Evolutionary conservation across 345 rosid species (phyloP), one percentile per base, ranked within the genome.

Genomic region (Carallia pectinifolia): DNA sequence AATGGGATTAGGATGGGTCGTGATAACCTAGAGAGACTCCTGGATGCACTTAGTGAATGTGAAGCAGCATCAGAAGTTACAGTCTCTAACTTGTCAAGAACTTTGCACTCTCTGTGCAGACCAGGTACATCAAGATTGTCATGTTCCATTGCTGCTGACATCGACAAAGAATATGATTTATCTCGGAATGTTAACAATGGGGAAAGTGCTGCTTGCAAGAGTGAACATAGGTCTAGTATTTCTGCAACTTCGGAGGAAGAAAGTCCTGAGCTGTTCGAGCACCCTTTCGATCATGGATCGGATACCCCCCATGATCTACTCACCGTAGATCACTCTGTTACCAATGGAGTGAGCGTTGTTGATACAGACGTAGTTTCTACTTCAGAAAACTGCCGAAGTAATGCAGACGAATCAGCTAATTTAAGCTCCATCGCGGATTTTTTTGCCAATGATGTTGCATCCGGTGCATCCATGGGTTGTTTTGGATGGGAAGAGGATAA

Each of bases 41-140:
- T 80, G 69, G 81, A 80, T 54, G 81, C 83, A 55, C 84, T 94
- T 52, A 37, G 58, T 62, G 71, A 79, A 37, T 86, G 89, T 63
- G 70, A 81, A 59, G 81, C 79, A 37, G 64, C 82, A 62, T 76
- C 82, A 18, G 97, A 91, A 74, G 77, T 81, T 58, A 86, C 89
- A 1, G 84, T 89, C 71, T 37, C 66, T 39, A 94, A 88, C 87
- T 87, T 94, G 72, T 71, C 79, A 52, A 88, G 80, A 72, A 75
- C 93, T 48, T 77, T 91, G 82, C 75, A 31, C 4, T 70, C 72
- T 72, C 82, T 86, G 7, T 81, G 84, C 61, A 71, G 80, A 62
- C 30, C 64, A 60, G 76, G 76, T 67, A 58, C 68, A 19, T 64
- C 82, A 62, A 62, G 39, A 44, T 65, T 30, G 2, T 30, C 73